Evolutionary conservation across 768 basidiomycete genomes (phyloP).

Genomic region (Piloderma croceum): DNA sequence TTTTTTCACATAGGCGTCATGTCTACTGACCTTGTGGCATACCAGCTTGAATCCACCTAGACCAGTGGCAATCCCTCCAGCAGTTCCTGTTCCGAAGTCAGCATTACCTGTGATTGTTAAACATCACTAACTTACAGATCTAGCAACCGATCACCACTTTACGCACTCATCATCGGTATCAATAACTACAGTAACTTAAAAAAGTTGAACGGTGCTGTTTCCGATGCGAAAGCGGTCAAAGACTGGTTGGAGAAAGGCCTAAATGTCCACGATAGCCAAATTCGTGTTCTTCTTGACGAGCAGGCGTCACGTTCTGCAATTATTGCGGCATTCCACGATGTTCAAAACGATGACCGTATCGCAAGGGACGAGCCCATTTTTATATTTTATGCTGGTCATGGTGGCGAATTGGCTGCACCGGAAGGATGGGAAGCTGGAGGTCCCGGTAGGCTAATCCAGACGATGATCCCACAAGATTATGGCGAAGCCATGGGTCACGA

Average conservation of each 20-base stretch:
- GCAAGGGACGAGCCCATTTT: slow-evolving; percentile 29
- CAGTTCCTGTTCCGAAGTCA: too few species aligned
- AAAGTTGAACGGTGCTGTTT: slow-evolving; percentile 31
- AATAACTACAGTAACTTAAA: slow-evolving; percentile 35
- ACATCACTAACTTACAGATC: too few species aligned
- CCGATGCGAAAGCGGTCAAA: slow-evolving; percentile 36
- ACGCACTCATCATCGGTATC: slow-evolving; percentile 41
- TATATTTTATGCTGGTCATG: slow-evolving; percentile 43
- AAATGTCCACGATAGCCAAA: slow-evolving; percentile 26
- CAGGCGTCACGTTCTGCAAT: slow-evolving; percentile 34
- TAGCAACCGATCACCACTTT: too few species aligned
- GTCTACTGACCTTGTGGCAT: too few species aligned
- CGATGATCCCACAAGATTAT: slow-evolving; percentile 32
- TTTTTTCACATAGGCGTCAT: too few species aligned
- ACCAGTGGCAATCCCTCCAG: too few species aligned
- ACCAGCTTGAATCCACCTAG: too few species aligned
- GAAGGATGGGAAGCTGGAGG: slow-evolving; percentile 22
- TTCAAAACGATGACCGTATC: slow-evolving; percentile 22
- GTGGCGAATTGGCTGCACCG: slow-evolving; percentile 30
- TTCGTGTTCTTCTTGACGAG: slow-evolving; percentile 31
- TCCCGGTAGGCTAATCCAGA: slow-evolving; percentile 28
- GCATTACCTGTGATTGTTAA: too few species aligned
- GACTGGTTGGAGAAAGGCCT: slow-evolving; percentile 27
- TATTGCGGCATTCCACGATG: slow-evolving; percentile 21
- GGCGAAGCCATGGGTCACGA: slow-evolving; percentile 11